phyloP scores from a whole-genome alignment of 805 yeast species.

The Candida coleopterorum region DNA sequence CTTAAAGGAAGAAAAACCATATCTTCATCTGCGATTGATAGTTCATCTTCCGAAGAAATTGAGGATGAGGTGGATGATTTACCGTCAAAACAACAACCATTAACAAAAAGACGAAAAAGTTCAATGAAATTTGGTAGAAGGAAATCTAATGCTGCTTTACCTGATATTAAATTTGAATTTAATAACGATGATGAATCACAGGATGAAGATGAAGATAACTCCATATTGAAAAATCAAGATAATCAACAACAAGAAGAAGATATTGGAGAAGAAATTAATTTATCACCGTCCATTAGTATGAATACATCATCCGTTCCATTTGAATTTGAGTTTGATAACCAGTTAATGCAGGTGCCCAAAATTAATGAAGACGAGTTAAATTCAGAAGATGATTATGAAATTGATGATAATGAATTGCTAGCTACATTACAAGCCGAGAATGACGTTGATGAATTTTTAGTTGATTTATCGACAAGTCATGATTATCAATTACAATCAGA shows the following conservation, averaged over 20 bases:
- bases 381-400: slow-evolving; percentile 65
- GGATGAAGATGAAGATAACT: slow-evolving; percentile 10
- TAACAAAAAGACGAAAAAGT: slow-evolving; percentile 6
- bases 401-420: slow-evolving; percentile 44
- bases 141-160: slow-evolving; percentile 34
- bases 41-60: slow-evolving; percentile 3
- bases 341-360: slow-evolving; percentile 46
- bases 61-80: not conserved
- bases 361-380: slow-evolving; percentile 43
- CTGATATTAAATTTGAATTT: slow-evolving; percentile 39
- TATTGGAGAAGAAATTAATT: slow-evolving; percentile 13
- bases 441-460: slow-evolving; percentile 35
- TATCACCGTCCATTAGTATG: slow-evolving; percentile 6
- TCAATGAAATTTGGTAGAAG: slow-evolving; percentile 29
- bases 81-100: not conserved
- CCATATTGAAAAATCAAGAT: slow-evolving; percentile 9
- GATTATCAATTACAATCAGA: not conserved
- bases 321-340: slow-evolving; percentile 28
- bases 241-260: slow-evolving; percentile 14
- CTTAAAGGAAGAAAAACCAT: slow-evolving; percentile 12
- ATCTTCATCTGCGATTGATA: slow-evolving; percentile 3
- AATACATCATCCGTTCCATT: slow-evolving; percentile 10
- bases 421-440: slow-evolving; percentile 46
- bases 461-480: slow-evolving; percentile 3
- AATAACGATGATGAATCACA: slow-evolving; percentile 21